Conservation (phyloP, 2,329 filamentous ascomycete genomes). For the Colletotrichum sp. region DNA sequence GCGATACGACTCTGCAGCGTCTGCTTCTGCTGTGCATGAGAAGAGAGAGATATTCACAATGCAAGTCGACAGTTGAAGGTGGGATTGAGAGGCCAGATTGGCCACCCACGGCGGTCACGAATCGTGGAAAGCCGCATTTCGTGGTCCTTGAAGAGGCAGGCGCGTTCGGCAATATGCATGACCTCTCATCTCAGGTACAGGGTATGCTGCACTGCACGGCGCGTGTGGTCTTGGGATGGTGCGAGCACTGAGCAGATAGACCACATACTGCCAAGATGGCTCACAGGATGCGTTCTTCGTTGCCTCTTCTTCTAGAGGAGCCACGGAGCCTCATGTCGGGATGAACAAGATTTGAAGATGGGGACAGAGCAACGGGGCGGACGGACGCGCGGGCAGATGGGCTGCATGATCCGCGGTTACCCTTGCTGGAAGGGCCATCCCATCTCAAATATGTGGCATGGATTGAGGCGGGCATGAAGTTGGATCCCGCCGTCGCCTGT, state of each 20-base stretch:
- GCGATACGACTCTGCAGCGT: conserved; percentile 6
- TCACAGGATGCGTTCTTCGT: not conserved
- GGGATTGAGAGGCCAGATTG: not conserved
- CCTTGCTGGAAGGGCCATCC: not conserved
- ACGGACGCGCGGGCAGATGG: not conserved
- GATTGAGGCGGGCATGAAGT: conserved; percentile 6
- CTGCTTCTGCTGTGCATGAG: not conserved
- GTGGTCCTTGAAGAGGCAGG: not conserved
- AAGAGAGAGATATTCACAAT: not conserved
- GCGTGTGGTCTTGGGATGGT: not conserved
- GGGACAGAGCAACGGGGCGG: not conserved
- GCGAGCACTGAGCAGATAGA: not conserved
- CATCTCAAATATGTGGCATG: not conserved
- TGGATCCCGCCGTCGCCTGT: not conserved
- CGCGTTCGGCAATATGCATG: not conserved
- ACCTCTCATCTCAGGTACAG: not conserved
- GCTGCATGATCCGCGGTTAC: not conserved
- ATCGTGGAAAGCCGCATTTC: not conserved
- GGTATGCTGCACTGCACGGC: not conserved
- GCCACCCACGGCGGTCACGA: not conserved
- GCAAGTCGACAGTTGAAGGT: not conserved
- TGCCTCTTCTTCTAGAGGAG: not conserved
- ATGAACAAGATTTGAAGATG: not conserved
- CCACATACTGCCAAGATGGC: not conserved
- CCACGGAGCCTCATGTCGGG: not conserved